Percentiles rank a stretch among this genome's conserved stretches.
phyloP scores from a whole-genome alignment of 768 basidiomycete species.

The Gloeopeniophorella convolvens region DNA sequence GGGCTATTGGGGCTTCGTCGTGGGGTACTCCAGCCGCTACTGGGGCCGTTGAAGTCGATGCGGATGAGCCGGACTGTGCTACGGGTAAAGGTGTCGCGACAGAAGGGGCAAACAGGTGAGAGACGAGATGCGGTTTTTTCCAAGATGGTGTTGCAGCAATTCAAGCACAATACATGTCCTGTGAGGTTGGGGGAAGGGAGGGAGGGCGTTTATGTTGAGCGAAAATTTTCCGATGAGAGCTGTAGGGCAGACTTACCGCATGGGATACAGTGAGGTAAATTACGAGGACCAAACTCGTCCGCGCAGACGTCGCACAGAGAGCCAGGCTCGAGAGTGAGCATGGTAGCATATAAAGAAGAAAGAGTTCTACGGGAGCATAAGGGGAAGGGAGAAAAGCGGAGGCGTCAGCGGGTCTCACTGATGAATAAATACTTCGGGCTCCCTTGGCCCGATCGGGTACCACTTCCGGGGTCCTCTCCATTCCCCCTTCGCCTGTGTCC shows the following conservation, averaged over 20 bases:
- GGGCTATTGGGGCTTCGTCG: constrained; percentile 42
- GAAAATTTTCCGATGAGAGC: constrained; percentile 24
- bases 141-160: constrained; percentile 72
- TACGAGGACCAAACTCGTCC: constrained; percentile 73
- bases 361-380: constrained; percentile 17
- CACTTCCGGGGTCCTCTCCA: constrained; percentile 17
- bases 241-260: constrained; percentile 51
- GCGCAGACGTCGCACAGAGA: constrained; percentile 88
- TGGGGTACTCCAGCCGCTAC: constrained; percentile 65
- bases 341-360: constrained; percentile 28
- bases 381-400: constrained; percentile 12
- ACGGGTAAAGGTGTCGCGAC: constrained; percentile 65
- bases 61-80: constrained; percentile 71
- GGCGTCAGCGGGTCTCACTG: neutral
- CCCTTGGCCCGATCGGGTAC: constrained; percentile 8
- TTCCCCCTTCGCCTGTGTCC: neutral
- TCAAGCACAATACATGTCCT: constrained; percentile 79
- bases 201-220: constrained; percentile 5
- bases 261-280: constrained; percentile 72
- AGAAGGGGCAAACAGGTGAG: constrained; percentile 77
- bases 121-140: constrained; percentile 71
- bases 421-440: constrained; percentile 14
- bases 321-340: constrained; percentile 79
- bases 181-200: constrained; percentile 16
- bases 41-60: constrained; percentile 54